Conservation (phyloP, 2,329 filamentous ascomycete genomes). For the Aspergillus arachidicola region DNA sequence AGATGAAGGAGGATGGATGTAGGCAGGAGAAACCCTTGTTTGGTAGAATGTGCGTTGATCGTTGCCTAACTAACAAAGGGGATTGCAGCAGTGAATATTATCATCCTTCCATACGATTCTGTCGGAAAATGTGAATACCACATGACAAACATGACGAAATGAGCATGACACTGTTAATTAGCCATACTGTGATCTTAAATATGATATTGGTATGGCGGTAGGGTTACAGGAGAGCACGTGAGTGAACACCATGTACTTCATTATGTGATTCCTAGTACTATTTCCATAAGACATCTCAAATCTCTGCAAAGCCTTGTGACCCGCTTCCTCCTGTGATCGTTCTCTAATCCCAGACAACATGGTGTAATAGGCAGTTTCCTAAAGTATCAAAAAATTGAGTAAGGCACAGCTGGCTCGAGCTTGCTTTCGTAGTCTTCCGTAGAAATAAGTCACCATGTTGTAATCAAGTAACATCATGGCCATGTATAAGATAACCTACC, state of each 20-base stretch:
- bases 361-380: fast-evolving
- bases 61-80: background rate
- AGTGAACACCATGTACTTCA: background rate
- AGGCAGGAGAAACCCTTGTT: background rate
- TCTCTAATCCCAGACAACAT: background rate
- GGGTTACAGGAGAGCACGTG: background rate
- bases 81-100: background rate
- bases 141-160: too few species aligned
- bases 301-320: fast-evolving
- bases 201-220: background rate
- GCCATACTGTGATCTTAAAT: background rate
- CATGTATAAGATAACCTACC: background rate
- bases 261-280: background rate
- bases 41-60: background rate
- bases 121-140: fast-evolving
- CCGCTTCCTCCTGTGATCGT: background rate
- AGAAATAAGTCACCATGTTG: fast-evolving
- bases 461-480: background rate
- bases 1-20: too few species aligned
- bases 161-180: background rate
- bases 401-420: too few species aligned
- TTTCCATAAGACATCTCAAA: background rate
- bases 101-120: background rate
- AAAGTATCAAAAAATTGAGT: too few species aligned
- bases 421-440: too few species aligned